Conservation (phyloP, 2,329 filamentous ascomycete genomes). For the Fusarium vanettenii region DNA sequence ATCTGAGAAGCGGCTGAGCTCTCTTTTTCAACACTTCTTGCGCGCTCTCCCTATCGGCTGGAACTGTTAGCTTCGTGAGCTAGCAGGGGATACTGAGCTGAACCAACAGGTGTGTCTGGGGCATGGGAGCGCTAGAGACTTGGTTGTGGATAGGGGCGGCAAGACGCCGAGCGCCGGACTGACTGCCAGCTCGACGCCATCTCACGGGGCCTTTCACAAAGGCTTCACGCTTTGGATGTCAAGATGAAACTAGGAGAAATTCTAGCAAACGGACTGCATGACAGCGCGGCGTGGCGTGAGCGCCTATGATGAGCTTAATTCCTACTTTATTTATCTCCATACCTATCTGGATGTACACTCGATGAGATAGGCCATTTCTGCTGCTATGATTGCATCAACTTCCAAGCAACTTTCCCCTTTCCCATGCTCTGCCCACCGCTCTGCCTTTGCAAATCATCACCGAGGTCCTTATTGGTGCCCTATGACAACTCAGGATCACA, state of each 20-base stretch:
- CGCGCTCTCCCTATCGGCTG: background rate
- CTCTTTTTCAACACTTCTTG: background rate
- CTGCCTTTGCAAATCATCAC: background rate
- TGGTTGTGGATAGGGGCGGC: background rate
- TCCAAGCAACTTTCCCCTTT: background rate
- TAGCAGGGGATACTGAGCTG: background rate
- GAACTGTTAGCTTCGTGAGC: background rate
- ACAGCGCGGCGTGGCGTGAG: background rate
- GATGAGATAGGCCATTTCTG: background rate
- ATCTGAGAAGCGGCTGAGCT: background rate
- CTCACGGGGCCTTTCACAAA: background rate
- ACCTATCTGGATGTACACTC: background rate
- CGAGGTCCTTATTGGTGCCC: background rate
- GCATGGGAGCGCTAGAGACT: background rate
- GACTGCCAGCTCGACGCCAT: background rate
- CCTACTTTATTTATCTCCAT: background rate
- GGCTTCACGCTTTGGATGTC: background rate
- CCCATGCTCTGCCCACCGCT: background rate
- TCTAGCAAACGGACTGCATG: background rate
- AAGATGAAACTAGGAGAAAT: background rate
- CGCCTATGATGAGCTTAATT: background rate
- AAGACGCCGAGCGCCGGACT: background rate
- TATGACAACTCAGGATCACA: background rate
- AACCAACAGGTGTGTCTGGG: background rate
- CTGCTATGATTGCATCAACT: background rate